Base-by-base conservation (phyloP, 495 filamentous ascomycete species). In the Mytilinidion resinicola region DNA sequence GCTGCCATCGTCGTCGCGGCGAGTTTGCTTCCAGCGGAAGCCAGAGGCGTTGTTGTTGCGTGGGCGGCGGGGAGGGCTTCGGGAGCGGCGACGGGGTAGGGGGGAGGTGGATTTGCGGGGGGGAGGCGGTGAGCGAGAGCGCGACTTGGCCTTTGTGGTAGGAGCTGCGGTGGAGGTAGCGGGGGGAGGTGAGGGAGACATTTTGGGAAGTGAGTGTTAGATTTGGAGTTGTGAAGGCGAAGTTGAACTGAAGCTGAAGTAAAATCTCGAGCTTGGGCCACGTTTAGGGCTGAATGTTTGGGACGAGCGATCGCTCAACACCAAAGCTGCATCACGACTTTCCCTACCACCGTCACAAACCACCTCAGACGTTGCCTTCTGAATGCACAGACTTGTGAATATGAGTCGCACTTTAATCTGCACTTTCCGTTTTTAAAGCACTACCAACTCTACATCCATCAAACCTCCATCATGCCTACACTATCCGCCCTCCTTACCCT, bases 1-100 rank as follows among this genome's bases (percentile, higher is more conserved):
- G 7, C 33, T 36, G 11, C 43, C 34, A 30, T 53, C 51, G 25
- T 57, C 51, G 10, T 52, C 34, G 14, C 41, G 37, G 7, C 49
- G 39, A 14, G 56, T 42, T 20, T 49, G 21, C 33, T 66, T 68
- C 63, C 66, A 65, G 33, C 63, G 64, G 11, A 65, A 57, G 44
- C 66, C 60, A 3, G 60, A 64, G 61, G 19, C 53, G 51, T 43
- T 48, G 33, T 51, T 57, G 14, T 25, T 33, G 48, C 44, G 48
- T 51, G 53, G 47, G 34, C 35, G 53, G 50, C 46, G 57, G 17
- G 46, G 43, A 48, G 57, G 64, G n/a, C 34, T 44, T 4, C 43
- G 62, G 14, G 62, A 65, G 36, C 54, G 59, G 38, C 39, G 37
- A 2, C 43, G 56, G 34, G 14, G 15, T 50, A 44, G 30, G 10